A percentile compares a stretch with the other conserved stretches of the same genome.
phyloP scores from a whole-genome alignment of 352 stramenopile genomes.

The Pseudoperonospora humuli region DNA sequence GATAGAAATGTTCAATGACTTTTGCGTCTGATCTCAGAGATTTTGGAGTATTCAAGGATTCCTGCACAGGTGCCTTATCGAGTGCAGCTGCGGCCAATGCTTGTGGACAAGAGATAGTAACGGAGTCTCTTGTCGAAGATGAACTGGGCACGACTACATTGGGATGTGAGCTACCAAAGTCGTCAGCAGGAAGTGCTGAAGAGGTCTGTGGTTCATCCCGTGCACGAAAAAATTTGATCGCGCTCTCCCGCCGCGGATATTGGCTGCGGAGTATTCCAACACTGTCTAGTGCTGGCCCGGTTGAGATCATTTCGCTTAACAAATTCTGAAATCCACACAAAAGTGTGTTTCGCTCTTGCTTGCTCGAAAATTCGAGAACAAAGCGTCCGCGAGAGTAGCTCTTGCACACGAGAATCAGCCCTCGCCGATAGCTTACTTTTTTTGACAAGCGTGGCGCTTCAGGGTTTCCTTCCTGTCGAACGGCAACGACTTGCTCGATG shows the following conservation, averaged over 20 bases:
- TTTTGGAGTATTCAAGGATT: neutral
- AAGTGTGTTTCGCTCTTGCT: conserved; percentile 49
- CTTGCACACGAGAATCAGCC: conserved; percentile 60
- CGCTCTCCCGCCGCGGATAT: conserved; percentile 35
- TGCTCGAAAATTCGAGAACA: conserved; percentile 52
- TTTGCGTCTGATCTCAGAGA: conserved; percentile 12
- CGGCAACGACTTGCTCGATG: conserved; percentile 45
- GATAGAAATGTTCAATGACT: conserved; percentile 44
- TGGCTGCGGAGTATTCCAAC: conserved; percentile 40
- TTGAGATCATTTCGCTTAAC: conserved; percentile 39
- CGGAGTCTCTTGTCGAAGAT: conserved; percentile 2
- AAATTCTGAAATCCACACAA: conserved; percentile 48
- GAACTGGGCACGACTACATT: no score
- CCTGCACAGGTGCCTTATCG: neutral
- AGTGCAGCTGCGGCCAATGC: neutral
- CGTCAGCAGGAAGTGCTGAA: neutral
- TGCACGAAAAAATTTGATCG: no score
- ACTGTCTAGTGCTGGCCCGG: conserved; percentile 35
- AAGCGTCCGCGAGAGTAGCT: conserved; percentile 54
- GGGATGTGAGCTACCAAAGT: neutral
- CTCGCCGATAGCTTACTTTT: conserved; percentile 58
- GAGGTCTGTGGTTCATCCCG: no score
- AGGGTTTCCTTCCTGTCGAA: conserved; percentile 44
- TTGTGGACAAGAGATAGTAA: conserved; percentile 3
- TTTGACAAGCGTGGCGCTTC: conserved; percentile 37